phyloP scores from a whole-genome alignment of 2,329 filamentous ascomycete species.

The Cephalotrichum gorgonifer region DNA sequence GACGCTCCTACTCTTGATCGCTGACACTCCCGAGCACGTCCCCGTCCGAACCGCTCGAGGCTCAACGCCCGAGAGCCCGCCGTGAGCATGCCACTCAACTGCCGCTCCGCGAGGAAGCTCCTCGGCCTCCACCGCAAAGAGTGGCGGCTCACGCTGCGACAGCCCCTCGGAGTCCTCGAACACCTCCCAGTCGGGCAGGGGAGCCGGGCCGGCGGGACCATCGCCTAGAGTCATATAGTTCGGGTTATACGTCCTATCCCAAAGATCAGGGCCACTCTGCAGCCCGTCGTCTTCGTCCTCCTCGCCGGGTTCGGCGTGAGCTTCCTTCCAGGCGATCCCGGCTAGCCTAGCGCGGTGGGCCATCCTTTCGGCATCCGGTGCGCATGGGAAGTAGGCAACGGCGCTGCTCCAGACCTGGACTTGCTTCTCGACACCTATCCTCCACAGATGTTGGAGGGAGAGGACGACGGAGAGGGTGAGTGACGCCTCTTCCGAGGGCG shows the following conservation, averaged over 20 bases:
- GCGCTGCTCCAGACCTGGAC: conserved; percentile 67
- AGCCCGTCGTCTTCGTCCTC: conserved; percentile 38
- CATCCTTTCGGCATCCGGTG: conserved; percentile 16
- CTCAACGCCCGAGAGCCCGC: conserved; percentile 37
- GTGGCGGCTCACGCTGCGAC: conserved; percentile 41
- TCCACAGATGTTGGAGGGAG: conserved; percentile 80
- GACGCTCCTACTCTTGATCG: conserved; percentile 8
- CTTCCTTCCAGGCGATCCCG: conserved; percentile 34
- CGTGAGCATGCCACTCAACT: conserved; percentile 75
- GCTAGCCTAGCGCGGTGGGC: conserved; percentile 28
- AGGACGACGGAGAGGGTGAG: conserved; percentile 50
- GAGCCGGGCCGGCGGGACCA: conserved; percentile 13
- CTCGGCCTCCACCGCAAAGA: conserved; percentile 67
- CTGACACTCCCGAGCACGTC: conserved; percentile 1
- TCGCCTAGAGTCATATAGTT: conserved; percentile 31
- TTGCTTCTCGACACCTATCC: conserved; percentile 62
- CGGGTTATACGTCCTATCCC: conserved; percentile 53
- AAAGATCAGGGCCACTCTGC: conserved; percentile 49
- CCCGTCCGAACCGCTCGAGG: conserved; percentile 16
- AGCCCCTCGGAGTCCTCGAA: conserved; percentile 26
- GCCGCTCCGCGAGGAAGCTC: conserved; percentile 62
- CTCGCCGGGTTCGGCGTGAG: conserved; percentile 27
- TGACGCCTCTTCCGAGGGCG: conserved; percentile 15
- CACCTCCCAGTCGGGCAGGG: conserved; percentile 41
- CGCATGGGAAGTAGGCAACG: conserved; percentile 59